Evolutionary conservation across 352 stramenopile species (phyloP).

Genomic region (Blastocystis sp.): DNA sequence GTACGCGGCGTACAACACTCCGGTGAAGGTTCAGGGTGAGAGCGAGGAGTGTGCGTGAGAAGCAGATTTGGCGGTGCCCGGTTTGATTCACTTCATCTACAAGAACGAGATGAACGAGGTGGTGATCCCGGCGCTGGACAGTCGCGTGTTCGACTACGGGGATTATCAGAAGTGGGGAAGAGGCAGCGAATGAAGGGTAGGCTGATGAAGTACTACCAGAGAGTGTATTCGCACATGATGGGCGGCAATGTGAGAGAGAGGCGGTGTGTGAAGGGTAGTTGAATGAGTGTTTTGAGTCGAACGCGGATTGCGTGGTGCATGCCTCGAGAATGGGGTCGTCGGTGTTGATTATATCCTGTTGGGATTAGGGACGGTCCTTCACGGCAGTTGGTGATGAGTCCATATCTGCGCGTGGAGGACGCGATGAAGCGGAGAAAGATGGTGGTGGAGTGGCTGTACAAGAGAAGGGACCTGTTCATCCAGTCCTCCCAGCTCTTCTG

Average conservation of each 20-base stretch:
- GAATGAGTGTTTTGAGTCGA: constrained; percentile 54
- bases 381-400: constrained; percentile 17
- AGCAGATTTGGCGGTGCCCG: not conserved
- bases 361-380: not conserved
- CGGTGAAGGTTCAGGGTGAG: constrained; percentile 5
- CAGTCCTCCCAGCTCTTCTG: constrained; percentile 14
- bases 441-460: constrained; percentile 24
- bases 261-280: not conserved
- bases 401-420: not conserved
- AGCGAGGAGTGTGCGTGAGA: not conserved
- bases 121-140: constrained; percentile 24
- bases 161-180: constrained; percentile 39
- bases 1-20: constrained; percentile 43
- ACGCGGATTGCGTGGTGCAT: not conserved
- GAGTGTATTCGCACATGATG: constrained; percentile 23
- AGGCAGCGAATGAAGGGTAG: not conserved
- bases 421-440: constrained; percentile 8
- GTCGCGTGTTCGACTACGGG: constrained; percentile 29
- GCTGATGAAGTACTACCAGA: constrained; percentile 38
- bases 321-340: not conserved
- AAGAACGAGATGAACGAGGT: constrained; percentile 54
- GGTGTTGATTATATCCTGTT: constrained; percentile 39
- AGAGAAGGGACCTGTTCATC: not conserved
- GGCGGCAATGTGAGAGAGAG: not conserved
- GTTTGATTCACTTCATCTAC: constrained; percentile 63